Percentiles rank a stretch among this genome's conserved stretches.
These are phyloP conservation scores for Lichtheimia corymbifera DNA, from an alignment of 371 early-diverging fungal species.

Conservation along the genomic window DNA sequence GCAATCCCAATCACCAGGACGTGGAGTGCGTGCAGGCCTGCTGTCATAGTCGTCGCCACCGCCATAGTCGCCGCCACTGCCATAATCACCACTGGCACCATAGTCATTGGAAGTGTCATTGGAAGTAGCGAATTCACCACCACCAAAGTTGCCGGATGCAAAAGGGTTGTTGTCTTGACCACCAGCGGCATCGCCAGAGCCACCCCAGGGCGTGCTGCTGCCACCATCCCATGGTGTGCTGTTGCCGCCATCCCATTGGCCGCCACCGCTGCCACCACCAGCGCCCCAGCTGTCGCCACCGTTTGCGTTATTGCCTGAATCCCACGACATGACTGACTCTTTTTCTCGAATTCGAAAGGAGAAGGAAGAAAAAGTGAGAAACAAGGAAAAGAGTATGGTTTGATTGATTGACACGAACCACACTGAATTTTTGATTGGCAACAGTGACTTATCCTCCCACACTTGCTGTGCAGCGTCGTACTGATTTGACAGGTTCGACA, in stretches of 20 bases:
- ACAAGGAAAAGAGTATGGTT: background rate
- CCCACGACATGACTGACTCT: slow-evolving; percentile 20
- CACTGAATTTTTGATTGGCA: no score
- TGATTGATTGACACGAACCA: no score
- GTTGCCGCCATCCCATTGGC: slow-evolving; percentile 12
- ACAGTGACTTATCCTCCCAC: no score
- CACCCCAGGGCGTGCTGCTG: slow-evolving; percentile 16
- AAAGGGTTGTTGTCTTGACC: slow-evolving; percentile 14
- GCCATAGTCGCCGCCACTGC: slow-evolving; percentile 4
- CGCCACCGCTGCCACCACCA: slow-evolving; percentile 10
- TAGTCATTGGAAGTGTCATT: slow-evolving; percentile 4
- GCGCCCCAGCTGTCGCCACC: slow-evolving; percentile 22
- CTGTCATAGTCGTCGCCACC: slow-evolving; percentile 5
- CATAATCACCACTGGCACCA: slow-evolving; percentile 10
- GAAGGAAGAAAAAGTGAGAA: background rate
- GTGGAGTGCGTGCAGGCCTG: slow-evolving; percentile 21
- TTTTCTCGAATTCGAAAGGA: slow-evolving; percentile 1
- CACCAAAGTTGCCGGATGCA: slow-evolving; percentile 8
- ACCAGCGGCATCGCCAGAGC: slow-evolving; percentile 7
- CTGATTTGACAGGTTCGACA: no score
- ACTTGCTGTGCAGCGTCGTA: no score
- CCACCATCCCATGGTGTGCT: slow-evolving; percentile 8
- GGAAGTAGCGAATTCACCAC: background rate
- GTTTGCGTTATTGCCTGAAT: slow-evolving; percentile 16
- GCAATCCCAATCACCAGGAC: slow-evolving; percentile 74